Evolutionary conservation across 805 yeast species (phyloP), one percentile per base, ranked within the genome.

Genomic region (Pichia pseudocactophila): DNA sequence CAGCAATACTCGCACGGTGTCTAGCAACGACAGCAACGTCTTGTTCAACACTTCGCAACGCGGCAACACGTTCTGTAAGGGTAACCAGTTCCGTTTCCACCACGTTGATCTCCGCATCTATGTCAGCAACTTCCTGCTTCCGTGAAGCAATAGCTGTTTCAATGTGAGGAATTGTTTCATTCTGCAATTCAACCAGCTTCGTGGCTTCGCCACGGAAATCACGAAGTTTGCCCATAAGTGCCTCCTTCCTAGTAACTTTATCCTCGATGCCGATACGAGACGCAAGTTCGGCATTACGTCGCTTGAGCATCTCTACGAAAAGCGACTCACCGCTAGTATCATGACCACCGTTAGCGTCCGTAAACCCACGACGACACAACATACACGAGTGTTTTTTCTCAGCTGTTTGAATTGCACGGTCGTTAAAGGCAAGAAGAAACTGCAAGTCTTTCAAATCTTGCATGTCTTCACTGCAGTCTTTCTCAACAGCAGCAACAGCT

Each of bases 291-390:
- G 46, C 36, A 7, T 50, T 56, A 32, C 57, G 53, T 20, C 51
- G 47, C n/a, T 50, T 34, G 12, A 62, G 45, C 20, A 54, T 36
- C 17, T 50, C 52, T 34, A 56, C 48, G 42, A 52, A 61, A 47
- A 37, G 46, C 25, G 37, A 49, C 30, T 52, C 41, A 17, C 36
- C 41, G 12, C 39, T 32, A 15, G 36, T 59, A 1, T 55, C 53
- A 9, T 22, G 25, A 8, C 8, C 25, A 22, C 25, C 25, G 7
- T 22, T 8, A 6, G 25, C 8, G 8, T 64, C 65, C 13, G 72
- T 73, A 60, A 88, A 83, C 11, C 71, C 66, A 39, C 95, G 68
- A 16, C 74, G 73, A 59, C 97, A 90, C 35, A 89, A 63, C 34
- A 80, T 63, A 59, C 97, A 90, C 37, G 74, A 67, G 10, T 78